phyloP scores from a whole-genome alignment of 352 stramenopile genomes.

The Thraustotheca clavata region DNA sequence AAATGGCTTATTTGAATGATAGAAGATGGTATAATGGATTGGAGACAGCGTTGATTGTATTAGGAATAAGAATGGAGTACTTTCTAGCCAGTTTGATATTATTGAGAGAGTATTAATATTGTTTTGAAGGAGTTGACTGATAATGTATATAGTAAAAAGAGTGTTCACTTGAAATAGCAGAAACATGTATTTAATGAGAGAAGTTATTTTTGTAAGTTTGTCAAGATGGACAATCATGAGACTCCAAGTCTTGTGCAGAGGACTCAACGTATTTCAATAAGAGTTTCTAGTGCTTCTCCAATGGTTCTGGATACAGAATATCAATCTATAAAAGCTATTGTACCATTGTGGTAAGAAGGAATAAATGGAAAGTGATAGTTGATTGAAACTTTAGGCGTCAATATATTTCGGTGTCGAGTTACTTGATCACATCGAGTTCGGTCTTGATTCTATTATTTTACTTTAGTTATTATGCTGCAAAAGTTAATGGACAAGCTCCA shows the following conservation, averaged over 20 bases:
- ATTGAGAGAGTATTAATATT: too few relatives aligned
- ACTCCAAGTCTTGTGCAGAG: background rate
- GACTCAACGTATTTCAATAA: background rate
- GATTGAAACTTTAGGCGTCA: background rate
- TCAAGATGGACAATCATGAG: background rate
- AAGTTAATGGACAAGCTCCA: conserved; percentile 27
- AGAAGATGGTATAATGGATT: too few relatives aligned
- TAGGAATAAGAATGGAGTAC: too few relatives aligned
- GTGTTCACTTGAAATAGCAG: too few relatives aligned
- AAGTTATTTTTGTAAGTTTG: too few relatives aligned
- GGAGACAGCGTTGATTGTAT: too few relatives aligned
- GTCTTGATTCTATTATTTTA: conserved; percentile 55
- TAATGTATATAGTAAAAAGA: too few relatives aligned
- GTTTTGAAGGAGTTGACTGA: too few relatives aligned
- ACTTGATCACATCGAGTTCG: conserved; percentile 33
- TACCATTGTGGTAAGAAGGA: background rate
- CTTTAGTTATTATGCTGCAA: conserved; percentile 65
- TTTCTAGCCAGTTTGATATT: too few relatives aligned
- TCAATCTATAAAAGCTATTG: background rate
- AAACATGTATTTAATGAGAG: too few relatives aligned
- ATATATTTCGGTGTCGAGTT: conserved; percentile 36
- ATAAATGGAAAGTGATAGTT: background rate
- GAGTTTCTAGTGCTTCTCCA: background rate
- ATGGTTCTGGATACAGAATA: background rate
- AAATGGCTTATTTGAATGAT: too few relatives aligned